Evolutionary conservation across 148 eudicot genomes (phyloP).

Genomic region (Rhododendron simsii): DNA sequence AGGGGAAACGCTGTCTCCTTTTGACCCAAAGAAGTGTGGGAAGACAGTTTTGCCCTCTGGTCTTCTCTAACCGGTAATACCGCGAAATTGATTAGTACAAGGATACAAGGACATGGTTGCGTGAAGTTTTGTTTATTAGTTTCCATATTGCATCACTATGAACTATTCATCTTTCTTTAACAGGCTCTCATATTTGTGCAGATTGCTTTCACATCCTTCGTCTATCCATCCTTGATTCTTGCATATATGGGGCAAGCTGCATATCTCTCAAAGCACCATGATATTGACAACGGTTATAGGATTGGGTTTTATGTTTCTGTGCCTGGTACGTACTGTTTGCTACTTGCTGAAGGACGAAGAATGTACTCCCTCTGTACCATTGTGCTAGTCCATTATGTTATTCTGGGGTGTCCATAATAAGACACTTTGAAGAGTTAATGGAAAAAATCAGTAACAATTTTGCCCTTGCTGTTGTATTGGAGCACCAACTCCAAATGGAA

Average conservation of each 20-base stretch:
- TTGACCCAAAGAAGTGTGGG: not conserved
- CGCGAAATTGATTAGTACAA: not conserved
- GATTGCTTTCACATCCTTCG: constrained; percentile 80
- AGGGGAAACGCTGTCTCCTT: not conserved
- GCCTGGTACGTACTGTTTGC: constrained; percentile 49
- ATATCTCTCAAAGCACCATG: constrained; percentile 79
- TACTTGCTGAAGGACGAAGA: not conserved
- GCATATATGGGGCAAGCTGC: constrained; percentile 99
- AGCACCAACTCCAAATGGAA: not conserved
- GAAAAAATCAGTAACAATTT: not conserved
- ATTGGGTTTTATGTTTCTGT: constrained; percentile 96
- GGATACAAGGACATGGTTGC: not conserved
- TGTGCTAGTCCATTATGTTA: not conserved
- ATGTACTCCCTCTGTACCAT: not conserved
- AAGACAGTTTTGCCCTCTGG: not conserved
- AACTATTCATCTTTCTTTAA: not conserved
- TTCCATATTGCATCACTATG: not conserved
- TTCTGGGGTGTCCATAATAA: not conserved
- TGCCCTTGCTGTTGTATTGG: not conserved
- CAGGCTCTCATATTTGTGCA: constrained; percentile 20
- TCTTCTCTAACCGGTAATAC: not conserved
- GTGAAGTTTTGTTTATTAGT: constrained; percentile 1
- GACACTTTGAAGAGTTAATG: not conserved
- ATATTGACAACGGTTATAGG: constrained; percentile 32
- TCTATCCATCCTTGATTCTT: constrained; percentile 86